A percentile compares a stretch with the other conserved stretches of the same genome.
These are phyloP conservation scores for Scleroderma citrinum DNA, from an alignment of 768 basidiomycete species.

Conservation along the genomic window DNA sequence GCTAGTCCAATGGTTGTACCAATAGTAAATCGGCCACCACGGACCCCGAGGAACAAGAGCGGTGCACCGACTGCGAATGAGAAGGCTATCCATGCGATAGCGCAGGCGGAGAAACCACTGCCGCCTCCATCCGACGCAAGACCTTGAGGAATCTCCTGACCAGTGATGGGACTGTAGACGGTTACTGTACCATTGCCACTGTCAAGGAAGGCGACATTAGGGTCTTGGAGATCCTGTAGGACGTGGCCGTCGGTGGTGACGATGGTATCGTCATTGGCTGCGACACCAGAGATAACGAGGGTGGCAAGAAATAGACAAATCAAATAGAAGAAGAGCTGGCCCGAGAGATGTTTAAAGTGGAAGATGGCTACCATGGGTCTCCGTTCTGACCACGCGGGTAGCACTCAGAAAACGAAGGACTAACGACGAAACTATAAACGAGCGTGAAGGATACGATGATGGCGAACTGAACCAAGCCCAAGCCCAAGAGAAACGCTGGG, in stretches of 20 bases:
- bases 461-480: not conserved
- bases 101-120: conserved; percentile 38
- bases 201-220: conserved; percentile 23
- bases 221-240: conserved; percentile 22
- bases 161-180: conserved; percentile 42
- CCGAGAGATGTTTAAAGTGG: conserved; percentile 5
- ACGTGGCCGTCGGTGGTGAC: conserved; percentile 6
- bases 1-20: conserved; percentile 50
- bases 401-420: conserved; percentile 5
- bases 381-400: conserved; percentile 10
- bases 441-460: conserved; percentile 6
- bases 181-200: conserved; percentile 32
- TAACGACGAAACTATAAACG: conserved; percentile 6
- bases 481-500: not conserved
- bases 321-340: conserved; percentile 12
- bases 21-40: conserved; percentile 51
- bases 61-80: conserved; percentile 47
- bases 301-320: conserved; percentile 10
- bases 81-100: conserved; percentile 55
- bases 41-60: conserved; percentile 50
- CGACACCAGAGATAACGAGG: conserved; percentile 5
- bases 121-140: conserved; percentile 57
- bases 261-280: conserved; percentile 1
- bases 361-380: conserved; percentile 23
- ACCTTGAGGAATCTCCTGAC: conserved; percentile 45